A percentile compares a stretch with the other conserved stretches of the same genome.
Conservation (phyloP, 345 rosid genomes). For the Microcos paniculata region DNA sequence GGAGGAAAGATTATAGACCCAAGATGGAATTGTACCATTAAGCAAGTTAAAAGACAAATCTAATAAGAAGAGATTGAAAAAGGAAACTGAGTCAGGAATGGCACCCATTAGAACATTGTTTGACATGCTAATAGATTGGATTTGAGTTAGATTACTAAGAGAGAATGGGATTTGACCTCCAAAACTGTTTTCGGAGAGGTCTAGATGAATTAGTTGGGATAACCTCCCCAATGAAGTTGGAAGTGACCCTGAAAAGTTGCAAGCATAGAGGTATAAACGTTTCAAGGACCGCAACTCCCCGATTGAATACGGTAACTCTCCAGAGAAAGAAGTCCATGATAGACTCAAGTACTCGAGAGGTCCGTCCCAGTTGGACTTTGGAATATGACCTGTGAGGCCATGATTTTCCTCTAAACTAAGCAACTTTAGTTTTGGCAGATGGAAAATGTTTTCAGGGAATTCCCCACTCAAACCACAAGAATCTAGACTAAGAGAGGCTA, state of each 20-base stretch:
- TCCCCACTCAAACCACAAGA: not conserved
- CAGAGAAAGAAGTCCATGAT: not conserved
- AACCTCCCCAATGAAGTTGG: not conserved
- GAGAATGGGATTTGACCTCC: conserved; percentile 23
- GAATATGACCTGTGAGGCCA: not conserved
- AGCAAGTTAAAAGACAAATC: not conserved
- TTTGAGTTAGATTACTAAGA: not conserved
- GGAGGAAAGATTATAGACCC: not conserved
- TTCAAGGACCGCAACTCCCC: not conserved
- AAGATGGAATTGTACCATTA: not conserved
- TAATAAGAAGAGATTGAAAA: not conserved
- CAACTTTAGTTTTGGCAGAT: not conserved
- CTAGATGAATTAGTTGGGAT: not conserved
- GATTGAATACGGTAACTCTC: not conserved
- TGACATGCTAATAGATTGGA: not conserved
- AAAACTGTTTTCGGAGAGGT: not conserved
- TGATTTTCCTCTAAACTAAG: not conserved
- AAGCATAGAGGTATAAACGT: not conserved
- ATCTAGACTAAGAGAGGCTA: not conserved
- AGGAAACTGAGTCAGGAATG: not conserved
- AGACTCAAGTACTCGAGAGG: not conserved
- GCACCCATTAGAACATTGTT: not conserved
- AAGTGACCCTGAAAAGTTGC: conserved; percentile 21
- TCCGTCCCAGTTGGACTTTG: conserved; percentile 4
- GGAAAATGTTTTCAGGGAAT: conserved; percentile 18